A percentile compares a stretch with the other conserved stretches of the same genome.
Evolutionary conservation across 2,329 filamentous ascomycete genomes (phyloP).

Genomic region (Camillea tinctor): DNA sequence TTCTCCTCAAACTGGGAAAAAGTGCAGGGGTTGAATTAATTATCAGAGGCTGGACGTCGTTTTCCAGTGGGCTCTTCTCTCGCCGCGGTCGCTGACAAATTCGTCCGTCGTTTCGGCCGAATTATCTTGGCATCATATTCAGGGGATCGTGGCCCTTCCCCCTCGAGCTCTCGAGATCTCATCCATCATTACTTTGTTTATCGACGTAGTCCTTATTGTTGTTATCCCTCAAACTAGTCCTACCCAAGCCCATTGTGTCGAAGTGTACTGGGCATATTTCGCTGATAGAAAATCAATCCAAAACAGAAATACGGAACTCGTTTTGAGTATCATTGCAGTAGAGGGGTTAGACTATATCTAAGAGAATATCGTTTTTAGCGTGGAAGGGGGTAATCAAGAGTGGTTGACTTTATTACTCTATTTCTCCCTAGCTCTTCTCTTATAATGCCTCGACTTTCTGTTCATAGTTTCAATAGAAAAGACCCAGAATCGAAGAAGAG

Average conservation of each 20-base stretch:
- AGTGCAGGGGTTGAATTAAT: not conserved
- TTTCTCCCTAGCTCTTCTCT: not conserved
- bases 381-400: not conserved
- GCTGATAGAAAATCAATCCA: too few species aligned
- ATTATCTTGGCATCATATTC: constrained; percentile 16
- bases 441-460: constrained; percentile 8
- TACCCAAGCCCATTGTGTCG: not conserved
- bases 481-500: constrained; percentile 36
- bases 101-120: constrained; percentile 20
- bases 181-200: not conserved
- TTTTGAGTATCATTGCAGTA: not conserved
- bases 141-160: constrained; percentile 4
- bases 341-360: not conserved
- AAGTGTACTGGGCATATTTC: too few species aligned
- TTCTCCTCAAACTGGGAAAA: too few species aligned
- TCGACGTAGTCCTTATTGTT: not conserved
- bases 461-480: constrained; percentile 10
- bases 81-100: constrained; percentile 22
- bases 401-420: not conserved
- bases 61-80: not conserved
- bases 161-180: not conserved
- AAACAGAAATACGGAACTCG: not conserved
- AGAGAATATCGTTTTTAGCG: not conserved
- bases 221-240: not conserved
- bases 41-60: not conserved